Percentiles rank a stretch among this genome's conserved stretches.
Conservation (phyloP, 139 green algal genomes). For the Coelastrella sp. region DNA sequence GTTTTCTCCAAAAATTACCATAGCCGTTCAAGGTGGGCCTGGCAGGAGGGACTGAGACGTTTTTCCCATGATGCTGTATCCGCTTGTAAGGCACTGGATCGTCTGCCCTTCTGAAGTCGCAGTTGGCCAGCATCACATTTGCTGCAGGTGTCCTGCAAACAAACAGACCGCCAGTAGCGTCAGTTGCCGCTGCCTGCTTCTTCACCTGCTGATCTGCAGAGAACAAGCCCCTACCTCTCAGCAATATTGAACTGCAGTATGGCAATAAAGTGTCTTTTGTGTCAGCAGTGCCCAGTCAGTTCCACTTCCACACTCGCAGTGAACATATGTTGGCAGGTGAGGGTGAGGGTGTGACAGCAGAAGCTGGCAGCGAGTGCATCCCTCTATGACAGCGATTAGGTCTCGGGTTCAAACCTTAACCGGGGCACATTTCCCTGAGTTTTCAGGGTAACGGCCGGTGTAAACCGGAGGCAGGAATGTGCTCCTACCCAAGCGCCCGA, state of each 20-base stretch:
- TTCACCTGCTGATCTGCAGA: not conserved
- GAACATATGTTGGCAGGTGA: slow-evolving; percentile 21
- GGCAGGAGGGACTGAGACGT: not conserved
- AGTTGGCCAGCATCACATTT: not conserved
- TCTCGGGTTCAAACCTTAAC: no score
- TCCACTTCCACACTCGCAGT: slow-evolving; percentile 27
- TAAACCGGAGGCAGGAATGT: no score
- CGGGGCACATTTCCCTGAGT: no score
- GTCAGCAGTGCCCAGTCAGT: not conserved
- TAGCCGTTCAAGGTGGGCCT: slow-evolving; percentile 12
- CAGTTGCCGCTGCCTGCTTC: not conserved
- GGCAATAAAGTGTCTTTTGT: not conserved
- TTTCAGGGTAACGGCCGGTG: no score
- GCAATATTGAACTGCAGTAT: not conserved
- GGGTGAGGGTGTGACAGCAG: not conserved
- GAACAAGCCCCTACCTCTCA: not conserved
- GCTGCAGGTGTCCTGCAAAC: not conserved
- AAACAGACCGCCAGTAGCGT: no score
- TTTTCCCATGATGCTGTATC: not conserved
- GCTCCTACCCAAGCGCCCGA: no score
- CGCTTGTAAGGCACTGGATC: not conserved
- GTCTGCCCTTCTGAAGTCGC: no score
- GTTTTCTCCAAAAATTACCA: not conserved
- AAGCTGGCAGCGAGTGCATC: not conserved
- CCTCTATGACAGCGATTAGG: not conserved